Evolutionary conservation across 495 filamentous ascomycete species (phyloP), one percentile per base, ranked within the genome.

Genomic region (Pseudomonodictys pantanalensis): DNA sequence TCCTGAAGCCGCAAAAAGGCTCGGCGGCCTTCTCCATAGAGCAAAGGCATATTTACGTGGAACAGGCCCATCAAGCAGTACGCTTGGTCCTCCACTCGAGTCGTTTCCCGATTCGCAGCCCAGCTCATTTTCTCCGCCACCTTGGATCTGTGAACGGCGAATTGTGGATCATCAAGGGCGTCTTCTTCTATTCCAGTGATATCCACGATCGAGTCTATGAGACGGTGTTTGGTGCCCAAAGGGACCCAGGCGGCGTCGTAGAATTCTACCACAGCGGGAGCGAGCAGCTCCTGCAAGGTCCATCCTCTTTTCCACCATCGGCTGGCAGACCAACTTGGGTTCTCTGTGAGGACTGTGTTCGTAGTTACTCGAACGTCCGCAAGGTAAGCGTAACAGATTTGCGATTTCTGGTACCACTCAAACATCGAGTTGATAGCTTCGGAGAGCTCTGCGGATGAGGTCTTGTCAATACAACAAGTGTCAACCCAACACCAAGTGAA

Each of bases 251-350:
- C 45, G 15, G 20, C 45, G n/a, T 43, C 50, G 39, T 57, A 63
- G 59, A 63, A 63, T 26, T 63, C 44, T 17, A 63, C 59, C 6
- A 9, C 17, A 24, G 52, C 24, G 29, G 59, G 59, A n/a, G 59
- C 59, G 23, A 63, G 15, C 50, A 63, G 59, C 46, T 63, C 59
- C 28, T 63, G 59, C 23, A 63, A 32, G 10, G 57, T 60, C 54
- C 53, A 64, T 32, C 47, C 60, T 49, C 60, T 54, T 22, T 54
- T 59, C 24, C 58, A 64, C 60, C 60, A 63, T 63, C 59, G 43
- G 47, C 59, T 63, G 3, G n/a, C n/a, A n/a, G n/a, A n/a, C n/a
- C n/a, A n/a, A n/a, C n/a, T n/a, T n/a, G n/a, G 51, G 26, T 41
- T 28, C 30, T 47, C 17, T n/a, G 20, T 52, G 25, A 49, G 30